phyloP scores from a whole-genome alignment of 2,329 filamentous ascomycete species.

The Dactylellina leptospora region DNA sequence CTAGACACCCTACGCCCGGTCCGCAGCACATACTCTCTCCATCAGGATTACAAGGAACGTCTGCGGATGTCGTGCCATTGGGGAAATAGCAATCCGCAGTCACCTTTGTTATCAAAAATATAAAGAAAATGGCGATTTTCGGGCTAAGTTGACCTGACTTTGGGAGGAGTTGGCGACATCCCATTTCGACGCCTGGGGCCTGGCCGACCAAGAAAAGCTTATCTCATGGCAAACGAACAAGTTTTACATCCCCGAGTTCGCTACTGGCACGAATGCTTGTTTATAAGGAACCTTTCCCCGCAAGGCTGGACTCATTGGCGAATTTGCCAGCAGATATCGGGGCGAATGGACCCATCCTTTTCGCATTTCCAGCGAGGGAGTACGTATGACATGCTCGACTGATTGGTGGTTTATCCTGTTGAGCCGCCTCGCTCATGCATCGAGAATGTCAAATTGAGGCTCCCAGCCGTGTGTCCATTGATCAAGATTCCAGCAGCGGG shows the following conservation, averaged over 20 bases:
- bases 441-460: not conserved
- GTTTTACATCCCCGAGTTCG: too few relatives aligned
- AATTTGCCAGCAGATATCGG: not conserved
- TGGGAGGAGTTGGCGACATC: conserved; percentile 12
- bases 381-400: not conserved
- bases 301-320: not conserved
- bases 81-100: conserved; percentile 14
- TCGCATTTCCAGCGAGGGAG: not conserved
- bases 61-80: conserved; percentile 17
- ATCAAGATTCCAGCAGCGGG: too few relatives aligned
- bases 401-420: not conserved
- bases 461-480: too few relatives aligned
- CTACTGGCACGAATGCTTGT: too few relatives aligned
- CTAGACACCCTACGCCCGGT: conserved; percentile 12
- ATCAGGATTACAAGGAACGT: conserved; percentile 15
- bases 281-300: not conserved
- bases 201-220: conserved; percentile 5
- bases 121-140: not conserved
- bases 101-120: not conserved
- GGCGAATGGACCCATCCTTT: not conserved
- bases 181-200: not conserved
- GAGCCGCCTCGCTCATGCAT: not conserved
- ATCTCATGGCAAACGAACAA: conserved; percentile 2
- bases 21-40: conserved; percentile 30
- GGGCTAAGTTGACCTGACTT: not conserved